Conservation (phyloP, 768 basidiomycete genomes). For the Lentinula detonsa region DNA sequence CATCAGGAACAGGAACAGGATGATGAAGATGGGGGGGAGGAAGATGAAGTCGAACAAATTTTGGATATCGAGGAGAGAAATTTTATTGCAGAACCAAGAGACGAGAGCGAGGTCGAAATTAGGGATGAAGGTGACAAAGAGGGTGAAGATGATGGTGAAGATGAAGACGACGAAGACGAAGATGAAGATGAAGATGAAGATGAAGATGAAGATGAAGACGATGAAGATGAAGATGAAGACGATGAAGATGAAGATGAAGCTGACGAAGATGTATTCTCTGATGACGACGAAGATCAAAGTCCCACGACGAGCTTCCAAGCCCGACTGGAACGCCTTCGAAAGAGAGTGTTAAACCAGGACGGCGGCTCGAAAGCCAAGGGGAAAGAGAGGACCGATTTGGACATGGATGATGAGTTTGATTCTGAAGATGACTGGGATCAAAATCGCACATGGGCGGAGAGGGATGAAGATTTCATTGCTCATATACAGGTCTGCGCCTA, state of each 20-base stretch:
- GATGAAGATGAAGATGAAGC: conserved; percentile 27
- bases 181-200: conserved; percentile 14
- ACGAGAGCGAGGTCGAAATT: background rate
- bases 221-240: conserved; percentile 31
- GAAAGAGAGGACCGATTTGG: background rate
- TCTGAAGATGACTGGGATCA: conserved; percentile 8
- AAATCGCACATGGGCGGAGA: conserved; percentile 34
- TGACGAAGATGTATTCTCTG: conserved; percentile 27
- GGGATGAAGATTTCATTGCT: conserved; percentile 53
- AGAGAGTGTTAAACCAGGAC: conserved; percentile 6
- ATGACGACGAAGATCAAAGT: conserved; percentile 27
- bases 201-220: conserved; percentile 29
- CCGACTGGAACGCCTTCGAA: conserved; percentile 33
- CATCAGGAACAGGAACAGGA: background rate
- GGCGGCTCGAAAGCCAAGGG: conserved; percentile 5
- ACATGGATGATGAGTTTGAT: conserved; percentile 13
- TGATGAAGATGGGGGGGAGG: background rate
- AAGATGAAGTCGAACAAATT: background rate
- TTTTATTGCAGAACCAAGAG: background rate
- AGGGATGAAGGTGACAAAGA: background rate
- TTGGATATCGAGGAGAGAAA: background rate
- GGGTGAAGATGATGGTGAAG: conserved; percentile 7
- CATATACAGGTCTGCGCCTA: conserved; percentile 42
- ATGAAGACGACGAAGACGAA: background rate
- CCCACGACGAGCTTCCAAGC: conserved; percentile 40